Conservation (phyloP, 768 basidiomycete species). For the Lactarius trivialis region DNA sequence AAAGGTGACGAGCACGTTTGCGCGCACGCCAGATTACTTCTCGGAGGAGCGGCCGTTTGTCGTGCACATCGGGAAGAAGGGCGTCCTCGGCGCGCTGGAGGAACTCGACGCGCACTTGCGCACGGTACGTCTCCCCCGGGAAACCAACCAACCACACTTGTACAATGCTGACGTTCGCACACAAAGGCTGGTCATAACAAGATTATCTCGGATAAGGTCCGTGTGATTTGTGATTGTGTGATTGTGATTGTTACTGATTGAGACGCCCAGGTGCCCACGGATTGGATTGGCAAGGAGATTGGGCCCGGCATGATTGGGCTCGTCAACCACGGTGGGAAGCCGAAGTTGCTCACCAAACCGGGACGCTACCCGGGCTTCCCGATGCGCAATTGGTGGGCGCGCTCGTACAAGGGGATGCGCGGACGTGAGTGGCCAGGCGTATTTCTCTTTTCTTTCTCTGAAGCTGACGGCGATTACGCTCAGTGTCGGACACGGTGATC, state of each 20-base stretch:
- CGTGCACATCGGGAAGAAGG: constrained; percentile 58
- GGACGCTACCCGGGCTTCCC: constrained; percentile 76
- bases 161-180: neutral
- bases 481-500: constrained; percentile 78
- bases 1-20: neutral
- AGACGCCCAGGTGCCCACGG: constrained; percentile 42
- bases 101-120: constrained; percentile 60
- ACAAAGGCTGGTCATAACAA: constrained; percentile 48
- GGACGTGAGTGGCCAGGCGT: constrained; percentile 44
- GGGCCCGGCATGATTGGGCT: constrained; percentile 66
- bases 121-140: constrained; percentile 33
- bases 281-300: constrained; percentile 68
- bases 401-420: constrained; percentile 60
- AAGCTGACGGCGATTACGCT: no score
- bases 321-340: constrained; percentile 76
- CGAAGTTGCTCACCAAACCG: constrained; percentile 65
- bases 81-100: constrained; percentile 61
- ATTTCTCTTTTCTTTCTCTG: no score
- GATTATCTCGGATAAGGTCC: constrained; percentile 59
- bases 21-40: constrained; percentile 23
- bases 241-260: no score
- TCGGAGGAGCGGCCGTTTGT: constrained; percentile 63
- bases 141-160: neutral
- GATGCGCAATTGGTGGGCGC: constrained; percentile 80
- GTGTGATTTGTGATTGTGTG: neutral